Conservation (phyloP, 2,329 filamentous ascomycete genomes). For the Cladosporium sp. region DNA sequence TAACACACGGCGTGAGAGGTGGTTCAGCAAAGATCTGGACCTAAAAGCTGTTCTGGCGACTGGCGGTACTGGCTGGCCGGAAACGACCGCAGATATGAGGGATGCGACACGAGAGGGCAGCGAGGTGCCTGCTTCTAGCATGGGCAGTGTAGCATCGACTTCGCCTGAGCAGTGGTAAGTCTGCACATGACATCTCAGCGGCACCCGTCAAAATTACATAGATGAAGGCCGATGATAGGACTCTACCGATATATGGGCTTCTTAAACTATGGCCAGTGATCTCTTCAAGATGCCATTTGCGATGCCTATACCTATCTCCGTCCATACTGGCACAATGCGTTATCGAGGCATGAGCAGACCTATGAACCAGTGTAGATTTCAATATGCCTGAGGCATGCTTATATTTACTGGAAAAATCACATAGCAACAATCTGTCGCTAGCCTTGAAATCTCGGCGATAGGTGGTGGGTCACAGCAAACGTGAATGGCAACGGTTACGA, state of each 20-base stretch:
- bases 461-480: slow-evolving; percentile 6
- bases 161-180: neutral
- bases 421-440: slow-evolving; percentile 13
- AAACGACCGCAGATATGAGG: neutral
- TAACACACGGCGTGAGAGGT: slow-evolving; percentile 64
- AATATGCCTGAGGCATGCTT: neutral
- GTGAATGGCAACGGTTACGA: neutral
- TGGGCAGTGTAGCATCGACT: neutral
- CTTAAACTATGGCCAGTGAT: no score
- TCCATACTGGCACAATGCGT: no score
- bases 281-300: no score
- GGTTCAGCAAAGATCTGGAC: slow-evolving; percentile 63
- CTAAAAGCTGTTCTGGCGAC: slow-evolving; percentile 63
- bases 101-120: neutral
- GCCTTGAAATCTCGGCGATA: slow-evolving; percentile 11
- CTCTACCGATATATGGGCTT: no score
- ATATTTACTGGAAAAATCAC: neutral
- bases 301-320: no score
- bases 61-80: slow-evolving; percentile 38
- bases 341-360: neutral
- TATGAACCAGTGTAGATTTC: neutral
- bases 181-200: no score
- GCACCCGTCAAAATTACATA: no score
- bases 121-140: slow-evolving; percentile 13
- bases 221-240: no score